Conservation (phyloP, 2,329 filamentous ascomycete genomes). For the Geosmithia flava region DNA sequence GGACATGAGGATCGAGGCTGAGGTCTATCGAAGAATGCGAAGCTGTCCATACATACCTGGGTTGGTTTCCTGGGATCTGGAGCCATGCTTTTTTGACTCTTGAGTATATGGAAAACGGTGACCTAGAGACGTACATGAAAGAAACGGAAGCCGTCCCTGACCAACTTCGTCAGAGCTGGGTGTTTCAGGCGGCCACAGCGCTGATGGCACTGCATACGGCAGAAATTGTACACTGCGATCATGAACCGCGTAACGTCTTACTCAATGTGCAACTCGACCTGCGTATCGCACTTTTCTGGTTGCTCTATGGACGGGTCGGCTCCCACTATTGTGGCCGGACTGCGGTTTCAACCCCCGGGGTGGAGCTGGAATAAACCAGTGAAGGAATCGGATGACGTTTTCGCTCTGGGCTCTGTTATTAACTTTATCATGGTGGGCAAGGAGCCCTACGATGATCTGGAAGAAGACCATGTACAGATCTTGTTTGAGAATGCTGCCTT, state of each 20-base stretch:
- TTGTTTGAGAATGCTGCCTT: constrained; percentile 13
- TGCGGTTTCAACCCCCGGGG: neutral
- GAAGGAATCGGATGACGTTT: neutral
- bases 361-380: neutral
- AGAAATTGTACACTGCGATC: constrained; percentile 23
- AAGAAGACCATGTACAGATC: neutral
- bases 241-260: constrained; percentile 24
- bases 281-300: constrained; percentile 19
- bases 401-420: neutral
- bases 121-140: constrained; percentile 5
- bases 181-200: constrained; percentile 17
- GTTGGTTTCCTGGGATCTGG: constrained; percentile 5
- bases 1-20: neutral
- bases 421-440: neutral
- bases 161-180: constrained; percentile 14
- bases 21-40: neutral
- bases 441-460: neutral
- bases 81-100: constrained; percentile 4
- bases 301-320: neutral
- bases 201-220: constrained; percentile 19
- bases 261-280: constrained; percentile 19
- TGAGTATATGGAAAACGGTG: constrained; percentile 5
- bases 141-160: constrained; percentile 2
- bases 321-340: neutral
- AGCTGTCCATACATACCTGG: constrained; percentile 4